These are phyloP conservation scores for Ephemerocybe angulata DNA, from an alignment of 768 basidiomycete species.

Conservation along the genomic window DNA sequence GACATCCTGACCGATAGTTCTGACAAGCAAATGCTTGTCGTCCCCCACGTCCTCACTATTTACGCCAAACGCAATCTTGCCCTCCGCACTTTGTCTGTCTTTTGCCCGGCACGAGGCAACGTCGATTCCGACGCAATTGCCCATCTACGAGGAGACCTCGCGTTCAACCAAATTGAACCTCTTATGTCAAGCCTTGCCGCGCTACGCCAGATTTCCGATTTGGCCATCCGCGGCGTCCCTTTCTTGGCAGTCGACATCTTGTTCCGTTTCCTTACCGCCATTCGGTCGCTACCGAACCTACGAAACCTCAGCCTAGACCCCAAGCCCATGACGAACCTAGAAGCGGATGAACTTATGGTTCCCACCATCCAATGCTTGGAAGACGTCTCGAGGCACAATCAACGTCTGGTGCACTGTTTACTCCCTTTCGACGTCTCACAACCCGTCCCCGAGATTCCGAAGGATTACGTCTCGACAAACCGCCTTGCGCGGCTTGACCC, in stretches of 20 bases:
- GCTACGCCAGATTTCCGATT: not conserved
- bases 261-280: not conserved
- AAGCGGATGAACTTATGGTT: not conserved
- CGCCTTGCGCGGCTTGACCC: too few relatives aligned
- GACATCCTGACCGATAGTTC: not conserved
- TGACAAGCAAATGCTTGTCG: not conserved
- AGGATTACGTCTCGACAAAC: not conserved
- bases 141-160: not conserved
- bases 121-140: not conserved
- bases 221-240: not conserved
- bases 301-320: not conserved
- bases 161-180: not conserved
- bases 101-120: too few relatives aligned
- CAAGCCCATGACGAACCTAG: not conserved
- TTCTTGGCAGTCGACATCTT: not conserved
- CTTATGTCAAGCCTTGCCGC: not conserved
- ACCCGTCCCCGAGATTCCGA: not conserved
- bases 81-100: not conserved
- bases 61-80: not conserved
- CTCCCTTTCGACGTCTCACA: not conserved
- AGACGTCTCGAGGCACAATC: not conserved
- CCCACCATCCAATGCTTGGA: not conserved
- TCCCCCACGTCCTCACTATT: not conserved
- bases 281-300: not conserved
- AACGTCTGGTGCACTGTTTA: not conserved